Evolutionary conservation across 2,329 filamentous ascomycete species (phyloP), one percentile per base, ranked within the genome.

Genomic region (Curvularia verruculosa): DNA sequence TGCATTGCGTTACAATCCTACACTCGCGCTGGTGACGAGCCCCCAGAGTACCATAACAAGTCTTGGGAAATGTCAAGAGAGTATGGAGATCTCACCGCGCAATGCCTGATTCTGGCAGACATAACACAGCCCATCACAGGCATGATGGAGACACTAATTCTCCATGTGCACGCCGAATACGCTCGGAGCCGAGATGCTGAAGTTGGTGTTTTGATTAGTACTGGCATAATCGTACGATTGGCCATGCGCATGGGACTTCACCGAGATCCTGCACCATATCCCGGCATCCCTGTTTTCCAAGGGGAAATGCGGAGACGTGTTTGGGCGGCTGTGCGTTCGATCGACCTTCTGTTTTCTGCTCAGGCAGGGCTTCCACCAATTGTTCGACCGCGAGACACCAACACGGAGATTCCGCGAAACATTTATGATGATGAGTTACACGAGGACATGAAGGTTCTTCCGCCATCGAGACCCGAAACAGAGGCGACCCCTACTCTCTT

Each of bases 371-470:
- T 85, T 23, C 82, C 81, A 21, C 78, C 79, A 4, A 92, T 93
- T 83, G 87, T 93, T 24, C 85, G 89, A 60, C 84, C 89, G 12
- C 83, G 89, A 46, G 88, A 92, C 69, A 92, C 87, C 53, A 91
- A 95, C 68, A 89, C 90, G 0, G 83, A 89, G 65, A 78, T 91
- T 5, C 91, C 91, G 1, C 85, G 87, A 54, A 95, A 94, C 68
- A 83, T 94, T 15, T 91, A 90, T 70, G 91, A 95, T 65, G 89
- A 93, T 60, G 91, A 94, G 64, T 87, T 95, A 37, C 84, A 87
- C 45, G 87, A 89, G 3, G 84, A 85, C 21, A 89, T 86, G 60
- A 89, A 87, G 63, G 78, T 82, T 7, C 75, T 94, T 9, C 91
- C 91, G 1, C 83, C 85, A 1, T 85, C 89, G 0, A 81, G 89